phyloP scores from a whole-genome alignment of 225 moss, liverwort and hornwort genomes.

The Neckera pumila region DNA sequence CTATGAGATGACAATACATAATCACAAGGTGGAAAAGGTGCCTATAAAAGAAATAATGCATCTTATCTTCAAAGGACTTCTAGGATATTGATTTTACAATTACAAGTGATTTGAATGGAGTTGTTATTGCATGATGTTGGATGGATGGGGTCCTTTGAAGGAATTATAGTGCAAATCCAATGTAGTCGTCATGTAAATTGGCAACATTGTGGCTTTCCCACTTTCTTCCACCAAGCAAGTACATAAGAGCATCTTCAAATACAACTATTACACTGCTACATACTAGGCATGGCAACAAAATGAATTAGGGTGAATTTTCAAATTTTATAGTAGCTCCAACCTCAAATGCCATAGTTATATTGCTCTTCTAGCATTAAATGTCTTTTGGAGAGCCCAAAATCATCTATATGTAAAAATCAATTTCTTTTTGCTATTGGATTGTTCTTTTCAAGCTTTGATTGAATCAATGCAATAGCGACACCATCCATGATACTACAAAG shows the following conservation, averaged over 20 bases:
- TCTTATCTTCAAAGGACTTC: too few species aligned
- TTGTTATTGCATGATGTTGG: neutral
- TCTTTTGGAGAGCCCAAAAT: neutral
- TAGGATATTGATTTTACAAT: too few species aligned
- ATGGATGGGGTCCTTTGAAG: rapidly evolving
- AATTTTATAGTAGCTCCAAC: rapidly evolving
- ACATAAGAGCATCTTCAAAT: neutral
- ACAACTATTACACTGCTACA: neutral
- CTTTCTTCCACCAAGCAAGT: neutral
- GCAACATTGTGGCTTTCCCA: rapidly evolving
- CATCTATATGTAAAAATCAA: neutral
- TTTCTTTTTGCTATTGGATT: neutral
- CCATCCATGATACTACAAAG: neutral
- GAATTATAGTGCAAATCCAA: neutral
- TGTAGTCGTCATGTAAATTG: rapidly evolving
- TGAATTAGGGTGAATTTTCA: neutral
- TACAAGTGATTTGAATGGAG: rapidly evolving
- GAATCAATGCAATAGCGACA: rapidly evolving
- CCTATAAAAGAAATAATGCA: too few species aligned
- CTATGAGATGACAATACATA: too few species aligned
- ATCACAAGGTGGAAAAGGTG: too few species aligned
- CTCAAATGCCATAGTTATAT: neutral
- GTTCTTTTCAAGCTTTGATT: neutral
- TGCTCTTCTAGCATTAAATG: neutral
- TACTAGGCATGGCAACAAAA: neutral